Percentiles rank a stretch among this genome's conserved stretches.
Conservation (phyloP, 495 filamentous ascomycete genomes). For the Apodospora peruviana region DNA sequence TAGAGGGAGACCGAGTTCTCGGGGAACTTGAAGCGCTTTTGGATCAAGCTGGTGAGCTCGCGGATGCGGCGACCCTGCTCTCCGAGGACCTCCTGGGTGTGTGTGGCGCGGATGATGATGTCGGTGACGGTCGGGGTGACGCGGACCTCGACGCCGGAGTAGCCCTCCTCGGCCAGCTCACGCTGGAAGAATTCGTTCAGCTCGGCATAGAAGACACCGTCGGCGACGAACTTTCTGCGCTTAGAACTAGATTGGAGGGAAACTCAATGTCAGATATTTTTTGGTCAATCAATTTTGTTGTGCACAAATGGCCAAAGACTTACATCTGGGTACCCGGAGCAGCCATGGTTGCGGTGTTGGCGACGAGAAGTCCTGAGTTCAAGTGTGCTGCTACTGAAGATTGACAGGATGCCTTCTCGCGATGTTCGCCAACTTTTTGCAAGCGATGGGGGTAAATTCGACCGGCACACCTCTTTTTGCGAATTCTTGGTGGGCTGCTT, state of each 20-base stretch:
- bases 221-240: conserved; percentile 99
- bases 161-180: conserved; percentile 98
- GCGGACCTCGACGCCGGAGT: conserved; percentile 99
- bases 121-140: conserved; percentile 99
- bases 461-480: conserved; percentile 28
- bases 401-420: conserved; percentile 23
- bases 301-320: conserved; percentile 22
- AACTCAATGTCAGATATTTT: not conserved
- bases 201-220: conserved; percentile 99
- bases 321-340: conserved; percentile 50
- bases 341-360: conserved; percentile 43
- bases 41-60: conserved; percentile 98
- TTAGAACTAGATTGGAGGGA: conserved; percentile 61
- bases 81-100: conserved; percentile 99
- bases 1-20: conserved; percentile 99
- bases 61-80: conserved; percentile 99
- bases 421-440: conserved; percentile 27
- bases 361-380: conserved; percentile 18
- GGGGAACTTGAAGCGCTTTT: conserved; percentile 99
- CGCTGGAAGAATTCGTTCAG: conserved; percentile 99
- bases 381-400: conserved; percentile 18
- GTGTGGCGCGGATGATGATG: conserved; percentile 99
- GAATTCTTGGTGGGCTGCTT: conserved; percentile 31
- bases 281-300: not conserved
- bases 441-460: conserved; percentile 25